Evolutionary conservation across 192 early-diverging fungal genomes (phyloP).

Genomic region (Thamnidium elegans): DNA sequence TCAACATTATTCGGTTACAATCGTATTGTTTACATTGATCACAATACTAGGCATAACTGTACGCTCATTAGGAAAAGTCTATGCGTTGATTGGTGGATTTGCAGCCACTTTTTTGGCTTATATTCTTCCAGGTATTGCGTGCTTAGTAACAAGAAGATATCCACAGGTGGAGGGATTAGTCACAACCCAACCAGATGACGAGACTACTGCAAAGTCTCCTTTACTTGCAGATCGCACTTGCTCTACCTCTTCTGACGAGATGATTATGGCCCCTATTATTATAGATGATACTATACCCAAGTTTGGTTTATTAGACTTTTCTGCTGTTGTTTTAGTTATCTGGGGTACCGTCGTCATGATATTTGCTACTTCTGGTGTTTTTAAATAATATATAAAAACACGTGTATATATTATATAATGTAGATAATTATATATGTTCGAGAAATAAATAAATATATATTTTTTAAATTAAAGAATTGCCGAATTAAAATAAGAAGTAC

Average conservation of each 20-base stretch:
- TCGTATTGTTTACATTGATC: constrained; percentile 37
- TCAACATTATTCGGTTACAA: constrained; percentile 41
- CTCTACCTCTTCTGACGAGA: constrained; percentile 2
- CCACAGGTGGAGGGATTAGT: background rate
- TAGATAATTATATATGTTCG: too few species aligned
- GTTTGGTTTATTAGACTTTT: constrained; percentile 9
- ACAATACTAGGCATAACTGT: constrained; percentile 39
- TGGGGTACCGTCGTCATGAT: constrained; percentile 51
- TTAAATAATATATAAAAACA: constrained; percentile 1
- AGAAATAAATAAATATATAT: too few species aligned
- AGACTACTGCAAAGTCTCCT: background rate
- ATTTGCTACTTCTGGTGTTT: constrained; percentile 34
- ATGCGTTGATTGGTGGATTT: constrained; percentile 48
- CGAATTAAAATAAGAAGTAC: too few species aligned
- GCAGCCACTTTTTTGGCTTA: constrained; percentile 47
- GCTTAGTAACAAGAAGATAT: constrained; percentile 24
- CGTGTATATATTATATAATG: too few species aligned
- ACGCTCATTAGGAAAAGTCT: constrained; percentile 42
- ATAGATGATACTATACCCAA: background rate
- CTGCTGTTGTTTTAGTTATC: constrained; percentile 36
- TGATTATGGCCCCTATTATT: background rate
- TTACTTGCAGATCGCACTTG: background rate
- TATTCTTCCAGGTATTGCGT: constrained; percentile 46
- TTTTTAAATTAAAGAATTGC: too few species aligned
- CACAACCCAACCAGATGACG: background rate